A percentile compares a stretch with the other conserved stretches of the same genome.
phyloP scores from a whole-genome alignment of 805 yeast genomes.

The Candida endomychidarum region DNA sequence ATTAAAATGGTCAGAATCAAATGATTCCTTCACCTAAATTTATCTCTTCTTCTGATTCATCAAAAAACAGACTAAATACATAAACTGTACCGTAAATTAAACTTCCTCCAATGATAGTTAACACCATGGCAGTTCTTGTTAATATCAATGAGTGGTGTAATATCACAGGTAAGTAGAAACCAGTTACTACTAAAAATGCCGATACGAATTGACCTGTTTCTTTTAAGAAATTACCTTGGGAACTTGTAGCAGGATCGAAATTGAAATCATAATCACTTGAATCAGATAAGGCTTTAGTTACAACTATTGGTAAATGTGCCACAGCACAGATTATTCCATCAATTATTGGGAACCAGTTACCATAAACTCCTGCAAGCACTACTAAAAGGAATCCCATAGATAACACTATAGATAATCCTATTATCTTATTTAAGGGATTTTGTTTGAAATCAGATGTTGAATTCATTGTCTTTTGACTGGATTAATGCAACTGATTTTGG shows the following conservation, averaged over 20 bases:
- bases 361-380: constrained; percentile 80
- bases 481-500: background rate
- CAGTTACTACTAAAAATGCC: constrained; percentile 74
- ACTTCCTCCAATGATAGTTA: constrained; percentile 83
- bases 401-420: constrained; percentile 70
- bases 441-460: constrained; percentile 24
- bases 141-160: constrained; percentile 75
- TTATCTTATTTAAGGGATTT: constrained; percentile 74
- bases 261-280: constrained; percentile 44
- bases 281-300: constrained; percentile 30
- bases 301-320: constrained; percentile 40
- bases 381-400: constrained; percentile 90
- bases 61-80: constrained; percentile 78
- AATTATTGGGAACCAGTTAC: constrained; percentile 87
- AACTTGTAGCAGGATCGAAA: constrained; percentile 36
- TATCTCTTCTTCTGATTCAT: constrained; percentile 29
- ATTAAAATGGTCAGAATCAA: too few species aligned
- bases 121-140: constrained; percentile 64
- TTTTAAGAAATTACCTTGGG: constrained; percentile 43
- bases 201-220: constrained; percentile 81
- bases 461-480: constrained; percentile 17
- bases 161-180: constrained; percentile 68
- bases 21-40: constrained; percentile 19
- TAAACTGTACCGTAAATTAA: constrained; percentile 82
- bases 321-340: constrained; percentile 48